Base-by-base conservation (phyloP, 2,329 filamentous ascomycete species). In the Tolypocladium tundrense region DNA sequence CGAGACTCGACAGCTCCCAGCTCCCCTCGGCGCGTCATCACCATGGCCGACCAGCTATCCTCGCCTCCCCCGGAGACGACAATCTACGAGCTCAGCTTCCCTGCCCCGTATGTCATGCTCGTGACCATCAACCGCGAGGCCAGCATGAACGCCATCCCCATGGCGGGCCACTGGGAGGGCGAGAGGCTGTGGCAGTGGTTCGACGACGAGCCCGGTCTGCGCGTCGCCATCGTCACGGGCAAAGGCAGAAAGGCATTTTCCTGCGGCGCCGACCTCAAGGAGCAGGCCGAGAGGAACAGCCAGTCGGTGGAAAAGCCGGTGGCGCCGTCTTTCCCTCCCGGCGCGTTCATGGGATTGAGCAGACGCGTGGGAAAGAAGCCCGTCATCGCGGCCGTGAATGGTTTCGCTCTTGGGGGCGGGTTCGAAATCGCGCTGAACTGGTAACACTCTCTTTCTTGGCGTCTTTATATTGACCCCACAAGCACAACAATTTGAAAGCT, bases 301-400 rank as follows among this genome's bases (percentile, higher is more conserved):
- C 60, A 66, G 61, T 57, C 62, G 56, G 54, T 41, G 61, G 62
- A 59, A 53, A 57, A 41, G 61, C 64, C 45, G 3, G 27, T 43
- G n/a, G 14, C 41, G 10, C 8, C 35, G 16, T 5, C 24, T 4
- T 62, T 56, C 60, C 78, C 79, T 1, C 57, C 72, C 1, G 70
- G 70, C 1, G 83, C 83, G 0, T 69, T 69, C 57, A 66, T 60
- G 57, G 84, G 81, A 0, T 66, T 87, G 16, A 82, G 79, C 45
- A 72, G 79, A 45, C 73, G 84, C 14, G 69, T 69, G 14, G 84
- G 84, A 0, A 84, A 82, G 72, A 85, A 85, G 68, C 82, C 82
- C 1, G 74, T 85, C 52, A 81, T 85, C 65, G 81, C 80, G 10
- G 82, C 82, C 2, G 79, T 84, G 3, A 85, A 84, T 68, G 82